These are phyloP conservation scores for Cicer pinnatifidum DNA, from an alignment of 306 rosid genomes.

Conservation along the genomic window DNA sequence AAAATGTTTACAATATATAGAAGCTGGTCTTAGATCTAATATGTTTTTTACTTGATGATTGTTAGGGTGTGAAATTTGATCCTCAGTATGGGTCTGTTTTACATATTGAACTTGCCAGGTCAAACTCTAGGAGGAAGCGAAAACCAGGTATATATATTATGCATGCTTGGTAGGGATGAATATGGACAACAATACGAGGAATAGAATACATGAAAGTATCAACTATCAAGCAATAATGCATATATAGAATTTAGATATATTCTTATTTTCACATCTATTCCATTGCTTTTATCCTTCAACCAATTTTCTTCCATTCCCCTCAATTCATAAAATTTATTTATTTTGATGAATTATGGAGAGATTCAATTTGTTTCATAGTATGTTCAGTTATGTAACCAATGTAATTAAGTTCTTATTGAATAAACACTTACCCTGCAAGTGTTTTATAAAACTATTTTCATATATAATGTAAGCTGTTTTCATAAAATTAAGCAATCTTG, in stretches of 20 bases:
- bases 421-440: not conserved
- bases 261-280: conserved; percentile 34
- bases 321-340: conserved; percentile 1
- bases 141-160: conserved; percentile 66
- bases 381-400: not conserved
- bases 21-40: conserved; percentile 44
- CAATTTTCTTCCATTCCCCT: conserved; percentile 23
- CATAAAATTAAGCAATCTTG: not conserved
- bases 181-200: not conserved
- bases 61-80: conserved; percentile 93
- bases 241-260: conserved; percentile 17
- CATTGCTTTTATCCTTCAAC: not conserved
- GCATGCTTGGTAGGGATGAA: conserved; percentile 20
- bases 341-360: conserved; percentile 35
- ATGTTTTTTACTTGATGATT: conserved; percentile 39
- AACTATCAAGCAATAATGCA: conserved; percentile 19
- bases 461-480: not conserved
- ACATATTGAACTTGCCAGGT: conserved; percentile 89
- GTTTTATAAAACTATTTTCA: not conserved
- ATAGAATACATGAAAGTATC: conserved; percentile 14
- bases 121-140: conserved; percentile 94
- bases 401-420: not conserved
- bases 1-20: conserved; percentile 24
- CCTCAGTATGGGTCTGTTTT: conserved; percentile 86
- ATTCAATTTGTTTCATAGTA: conserved; percentile 3